Conservation (phyloP, 306 rosid genomes). For the Comarum palustre region DNA sequence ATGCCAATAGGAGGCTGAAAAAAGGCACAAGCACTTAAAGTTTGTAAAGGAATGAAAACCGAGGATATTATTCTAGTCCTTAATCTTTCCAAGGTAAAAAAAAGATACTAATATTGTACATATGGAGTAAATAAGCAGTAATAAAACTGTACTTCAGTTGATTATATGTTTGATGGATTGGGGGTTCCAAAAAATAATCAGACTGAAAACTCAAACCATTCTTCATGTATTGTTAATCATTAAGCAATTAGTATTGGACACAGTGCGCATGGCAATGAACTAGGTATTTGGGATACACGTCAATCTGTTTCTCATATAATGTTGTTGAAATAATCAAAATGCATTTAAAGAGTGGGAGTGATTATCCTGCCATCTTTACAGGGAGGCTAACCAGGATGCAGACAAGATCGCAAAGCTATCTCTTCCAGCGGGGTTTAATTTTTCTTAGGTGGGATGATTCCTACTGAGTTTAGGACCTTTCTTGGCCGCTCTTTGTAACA, state of each 20-base stretch:
- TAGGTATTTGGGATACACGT: not conserved
- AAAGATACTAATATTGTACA: not conserved
- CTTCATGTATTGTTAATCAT: not conserved
- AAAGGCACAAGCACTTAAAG: slow-evolving; percentile 5
- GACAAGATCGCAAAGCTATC: too few relatives aligned
- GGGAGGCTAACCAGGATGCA: too few relatives aligned
- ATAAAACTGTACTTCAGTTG: not conserved
- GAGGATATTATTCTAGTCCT: too few relatives aligned
- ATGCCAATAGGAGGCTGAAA: slow-evolving; percentile 73
- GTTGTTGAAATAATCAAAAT: not conserved
- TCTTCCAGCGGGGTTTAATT: too few relatives aligned
- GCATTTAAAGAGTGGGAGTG: not conserved
- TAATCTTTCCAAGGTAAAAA: not conserved
- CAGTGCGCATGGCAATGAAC: not conserved
- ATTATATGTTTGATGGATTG: not conserved
- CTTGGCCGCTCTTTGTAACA: too few relatives aligned
- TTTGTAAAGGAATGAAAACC: not conserved
- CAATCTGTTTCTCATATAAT: not conserved
- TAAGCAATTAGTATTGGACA: not conserved
- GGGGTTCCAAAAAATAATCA: not conserved
- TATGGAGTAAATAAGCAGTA: not conserved
- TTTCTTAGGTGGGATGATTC: too few relatives aligned
- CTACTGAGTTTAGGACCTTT: too few relatives aligned
- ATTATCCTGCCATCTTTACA: not conserved
- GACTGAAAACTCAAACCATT: not conserved